Evolutionary conservation across 2,329 filamentous ascomycete species (phyloP).

Genomic region (Alternaria infectoria): DNA sequence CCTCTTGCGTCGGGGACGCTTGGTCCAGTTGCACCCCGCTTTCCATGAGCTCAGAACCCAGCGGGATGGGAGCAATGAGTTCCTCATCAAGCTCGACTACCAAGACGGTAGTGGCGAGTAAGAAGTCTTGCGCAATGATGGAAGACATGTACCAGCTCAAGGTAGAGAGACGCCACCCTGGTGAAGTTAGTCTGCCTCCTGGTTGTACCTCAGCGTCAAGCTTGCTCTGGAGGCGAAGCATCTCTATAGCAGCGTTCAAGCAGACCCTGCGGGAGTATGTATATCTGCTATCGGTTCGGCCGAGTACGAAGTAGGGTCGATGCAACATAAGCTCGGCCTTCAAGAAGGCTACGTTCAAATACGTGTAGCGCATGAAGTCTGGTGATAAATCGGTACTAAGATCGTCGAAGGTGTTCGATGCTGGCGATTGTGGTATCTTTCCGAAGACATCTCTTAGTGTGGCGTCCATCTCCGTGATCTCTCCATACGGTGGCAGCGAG

Average conservation of each 20-base stretch:
- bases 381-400: constrained; percentile 16
- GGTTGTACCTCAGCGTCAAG: constrained; percentile 52
- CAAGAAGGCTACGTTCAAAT: constrained; percentile 40
- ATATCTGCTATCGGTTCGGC: constrained; percentile 46
- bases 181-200: constrained; percentile 41
- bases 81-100: constrained; percentile 52
- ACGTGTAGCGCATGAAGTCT: constrained; percentile 35
- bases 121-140: constrained; percentile 54
- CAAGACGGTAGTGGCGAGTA: constrained; percentile 57
- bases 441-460: constrained; percentile 29
- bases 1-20: constrained; percentile 29
- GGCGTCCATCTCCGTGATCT: constrained; percentile 37
- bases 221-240: constrained; percentile 53
- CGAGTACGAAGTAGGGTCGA: constrained; percentile 44
- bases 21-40: constrained; percentile 25
- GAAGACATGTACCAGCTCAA: constrained; percentile 55
- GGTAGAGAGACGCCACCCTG: constrained; percentile 44
- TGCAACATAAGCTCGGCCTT: constrained; percentile 47
- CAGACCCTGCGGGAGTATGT: constrained; percentile 52
- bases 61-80: constrained; percentile 20
- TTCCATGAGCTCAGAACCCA: not conserved
- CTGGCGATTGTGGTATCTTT: constrained; percentile 27
- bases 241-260: constrained; percentile 54
- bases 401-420: constrained; percentile 17
- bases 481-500: constrained; percentile 34